These are phyloP conservation scores for Trichophyton benhamiae DNA, from an alignment of 2,329 filamentous ascomycete species.

Conservation along the genomic window DNA sequence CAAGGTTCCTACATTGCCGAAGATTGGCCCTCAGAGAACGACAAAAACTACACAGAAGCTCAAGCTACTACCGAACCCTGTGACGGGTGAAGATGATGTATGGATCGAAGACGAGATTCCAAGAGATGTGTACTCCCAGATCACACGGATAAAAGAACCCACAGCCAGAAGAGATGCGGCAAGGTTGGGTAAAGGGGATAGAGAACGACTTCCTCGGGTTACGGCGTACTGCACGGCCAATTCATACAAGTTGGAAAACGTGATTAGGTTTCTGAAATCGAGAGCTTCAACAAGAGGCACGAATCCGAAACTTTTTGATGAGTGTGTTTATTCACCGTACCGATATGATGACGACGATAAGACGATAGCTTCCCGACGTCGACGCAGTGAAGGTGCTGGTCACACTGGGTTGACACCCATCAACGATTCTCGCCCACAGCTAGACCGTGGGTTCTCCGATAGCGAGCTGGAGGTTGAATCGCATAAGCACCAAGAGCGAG, in stretches of 20 bases:
- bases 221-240: slow-evolving; percentile 95
- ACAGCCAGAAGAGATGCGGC: slow-evolving; percentile 86
- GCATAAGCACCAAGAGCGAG: slow-evolving; percentile 42
- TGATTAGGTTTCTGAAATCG: slow-evolving; percentile 86
- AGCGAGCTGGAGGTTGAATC: slow-evolving; percentile 58
- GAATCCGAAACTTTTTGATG: slow-evolving; percentile 85
- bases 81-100: slow-evolving; percentile 61
- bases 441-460: slow-evolving; percentile 38
- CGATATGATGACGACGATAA: slow-evolving; percentile 52
- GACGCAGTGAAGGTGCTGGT: neutral
- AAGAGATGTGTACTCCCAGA: slow-evolving; percentile 92
- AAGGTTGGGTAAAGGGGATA: slow-evolving; percentile 81
- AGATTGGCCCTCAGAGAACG: slow-evolving; percentile 88
- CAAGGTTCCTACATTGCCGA: slow-evolving; percentile 38
- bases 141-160: slow-evolving; percentile 93
- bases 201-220: slow-evolving; percentile 73
- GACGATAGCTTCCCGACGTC: slow-evolving; percentile 14
- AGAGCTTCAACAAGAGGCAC: slow-evolving; percentile 63
- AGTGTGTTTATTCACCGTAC: slow-evolving; percentile 95
- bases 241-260: slow-evolving; percentile 75
- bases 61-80: slow-evolving; percentile 87
- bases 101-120: slow-evolving; percentile 77
- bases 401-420: neutral
- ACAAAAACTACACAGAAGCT: slow-evolving; percentile 94
- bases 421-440: neutral